These are phyloP conservation scores for Peniophora sp. DNA, from an alignment of 1,284 basidiomycete species.

Conservation along the genomic window DNA sequence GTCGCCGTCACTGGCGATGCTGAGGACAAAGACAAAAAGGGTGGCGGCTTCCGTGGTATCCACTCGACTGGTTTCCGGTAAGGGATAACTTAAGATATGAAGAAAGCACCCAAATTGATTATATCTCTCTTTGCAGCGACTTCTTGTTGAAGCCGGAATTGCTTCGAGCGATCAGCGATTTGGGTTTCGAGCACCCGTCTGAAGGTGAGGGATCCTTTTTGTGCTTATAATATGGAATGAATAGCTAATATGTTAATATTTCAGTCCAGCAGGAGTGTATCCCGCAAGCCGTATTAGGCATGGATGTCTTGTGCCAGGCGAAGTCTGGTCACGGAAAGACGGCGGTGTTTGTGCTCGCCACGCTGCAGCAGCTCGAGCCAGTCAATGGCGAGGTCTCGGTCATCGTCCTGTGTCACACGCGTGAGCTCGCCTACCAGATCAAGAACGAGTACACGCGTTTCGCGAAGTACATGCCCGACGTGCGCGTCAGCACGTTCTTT, in stretches of 20 bases:
- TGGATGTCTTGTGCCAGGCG: conserved; percentile 99
- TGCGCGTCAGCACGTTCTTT: conserved; percentile 96
- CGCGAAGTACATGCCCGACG: conserved; percentile 99
- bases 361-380: conserved; percentile 97
- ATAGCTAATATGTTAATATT: not conserved
- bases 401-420: conserved; percentile 97
- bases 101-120: conserved; percentile 10
- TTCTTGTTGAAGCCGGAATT: conserved; percentile 97
- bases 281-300: conserved; percentile 97
- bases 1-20: conserved; percentile 49
- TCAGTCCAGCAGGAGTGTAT: conserved; percentile 99
- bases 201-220: conserved; percentile 63
- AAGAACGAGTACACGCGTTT: conserved; percentile 99
- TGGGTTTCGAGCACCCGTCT: conserved; percentile 99
- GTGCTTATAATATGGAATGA: not conserved
- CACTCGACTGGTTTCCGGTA: conserved; percentile 95
- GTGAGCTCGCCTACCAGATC: conserved; percentile 99
- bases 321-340: conserved; percentile 99
- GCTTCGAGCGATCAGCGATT: conserved; percentile 94
- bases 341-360: conserved; percentile 97
- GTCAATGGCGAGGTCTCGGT: conserved; percentile 98
- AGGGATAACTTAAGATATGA: conserved; percentile 12
- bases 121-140: conserved; percentile 48
- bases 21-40: conserved; percentile 85
- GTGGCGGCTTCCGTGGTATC: conserved; percentile 83